Percentiles rank a stretch among this genome's conserved stretches.
phyloP scores from a whole-genome alignment of 2,329 filamentous ascomycete genomes.

The Arthrobotrys megalospora region DNA sequence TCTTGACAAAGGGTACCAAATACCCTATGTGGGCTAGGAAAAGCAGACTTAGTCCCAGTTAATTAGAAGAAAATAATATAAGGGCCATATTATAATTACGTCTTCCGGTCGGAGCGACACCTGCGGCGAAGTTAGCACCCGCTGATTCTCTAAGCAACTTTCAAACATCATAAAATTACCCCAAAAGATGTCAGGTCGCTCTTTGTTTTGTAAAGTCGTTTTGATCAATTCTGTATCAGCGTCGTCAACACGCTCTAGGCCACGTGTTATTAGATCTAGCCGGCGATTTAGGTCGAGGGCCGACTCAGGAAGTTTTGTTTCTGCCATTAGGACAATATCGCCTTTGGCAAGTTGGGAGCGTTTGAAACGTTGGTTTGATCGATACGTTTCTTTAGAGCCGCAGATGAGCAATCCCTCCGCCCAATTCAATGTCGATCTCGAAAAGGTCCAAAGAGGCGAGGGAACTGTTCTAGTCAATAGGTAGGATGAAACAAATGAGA shows the following conservation, averaged over 20 bases:
- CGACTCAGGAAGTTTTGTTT: neutral
- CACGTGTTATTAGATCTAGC: slow-evolving; percentile 27
- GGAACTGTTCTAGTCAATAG: too few species aligned
- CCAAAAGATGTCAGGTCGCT: slow-evolving; percentile 27
- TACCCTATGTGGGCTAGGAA: slow-evolving; percentile 41
- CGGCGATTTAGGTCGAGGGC: neutral
- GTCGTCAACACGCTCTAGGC: slow-evolving; percentile 8
- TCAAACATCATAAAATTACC: neutral
- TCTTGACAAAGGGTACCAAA: slow-evolving; percentile 34
- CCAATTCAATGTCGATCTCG: too few species aligned
- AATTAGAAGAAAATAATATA: neutral
- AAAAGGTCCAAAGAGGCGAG: too few species aligned
- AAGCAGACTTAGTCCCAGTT: neutral
- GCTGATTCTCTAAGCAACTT: neutral
- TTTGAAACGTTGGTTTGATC: too few species aligned
- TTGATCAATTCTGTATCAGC: slow-evolving; percentile 19
- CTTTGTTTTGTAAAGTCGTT: slow-evolving; percentile 5
- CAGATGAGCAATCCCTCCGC: too few species aligned
- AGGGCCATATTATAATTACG: neutral
- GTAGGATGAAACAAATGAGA: too few species aligned
- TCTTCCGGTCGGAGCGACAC: slow-evolving; percentile 11
- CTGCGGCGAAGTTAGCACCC: slow-evolving; percentile 7
- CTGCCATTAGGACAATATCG: neutral
- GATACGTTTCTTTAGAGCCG: too few species aligned
- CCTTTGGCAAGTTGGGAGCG: neutral